Conservation (phyloP, 2,329 filamentous ascomycete genomes). For the Plectosphaerella plurivora region DNA sequence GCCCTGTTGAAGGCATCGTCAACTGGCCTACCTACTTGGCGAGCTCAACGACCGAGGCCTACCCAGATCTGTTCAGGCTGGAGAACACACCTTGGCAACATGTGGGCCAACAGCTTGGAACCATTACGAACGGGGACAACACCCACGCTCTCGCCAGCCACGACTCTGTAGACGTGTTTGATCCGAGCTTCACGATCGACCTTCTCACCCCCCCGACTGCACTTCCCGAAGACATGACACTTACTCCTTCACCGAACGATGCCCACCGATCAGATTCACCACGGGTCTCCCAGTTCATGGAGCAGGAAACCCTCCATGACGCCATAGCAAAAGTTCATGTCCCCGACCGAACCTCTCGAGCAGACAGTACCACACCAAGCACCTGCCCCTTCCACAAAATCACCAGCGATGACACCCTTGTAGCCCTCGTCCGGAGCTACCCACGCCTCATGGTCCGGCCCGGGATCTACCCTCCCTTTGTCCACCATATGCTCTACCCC, state of each 20-base stretch:
- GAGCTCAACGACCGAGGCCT: no score
- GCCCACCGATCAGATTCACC: neutral
- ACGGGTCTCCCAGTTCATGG: neutral
- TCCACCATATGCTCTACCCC: slow-evolving; percentile 9
- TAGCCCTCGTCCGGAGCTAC: slow-evolving; percentile 5
- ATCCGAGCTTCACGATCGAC: neutral
- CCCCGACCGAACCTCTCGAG: neutral
- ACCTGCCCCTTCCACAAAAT: neutral
- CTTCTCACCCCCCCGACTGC: neutral
- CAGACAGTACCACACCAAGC: neutral
- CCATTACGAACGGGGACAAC: neutral
- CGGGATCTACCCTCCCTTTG: slow-evolving; percentile 8
- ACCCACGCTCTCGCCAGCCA: neutral
- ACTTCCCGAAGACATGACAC: neutral
- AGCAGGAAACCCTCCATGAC: neutral
- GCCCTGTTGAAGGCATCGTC: no score
- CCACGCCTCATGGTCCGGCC: slow-evolving; percentile 6
- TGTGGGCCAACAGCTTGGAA: neutral
- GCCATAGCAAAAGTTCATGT: neutral
- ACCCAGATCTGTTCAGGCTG: no score
- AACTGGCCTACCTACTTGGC: no score
- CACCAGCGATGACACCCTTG: slow-evolving; percentile 4
- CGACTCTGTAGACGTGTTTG: neutral
- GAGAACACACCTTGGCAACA: no score
- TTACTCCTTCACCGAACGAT: neutral